Evolutionary conservation across 2,329 filamentous ascomycete genomes (phyloP).

Genomic region (Geosmithia morbida): DNA sequence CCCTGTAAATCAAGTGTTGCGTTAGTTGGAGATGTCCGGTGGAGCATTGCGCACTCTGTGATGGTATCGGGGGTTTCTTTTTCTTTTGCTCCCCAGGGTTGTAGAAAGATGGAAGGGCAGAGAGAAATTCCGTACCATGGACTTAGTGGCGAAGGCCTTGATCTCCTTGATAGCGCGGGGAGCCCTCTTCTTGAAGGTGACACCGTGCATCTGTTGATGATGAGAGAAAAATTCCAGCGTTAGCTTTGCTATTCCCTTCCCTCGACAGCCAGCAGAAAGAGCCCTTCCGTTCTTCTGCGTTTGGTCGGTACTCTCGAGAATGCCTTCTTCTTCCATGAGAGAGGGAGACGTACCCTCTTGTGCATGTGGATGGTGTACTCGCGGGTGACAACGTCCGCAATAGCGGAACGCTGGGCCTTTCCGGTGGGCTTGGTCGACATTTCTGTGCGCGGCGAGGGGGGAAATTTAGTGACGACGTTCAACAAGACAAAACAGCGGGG

Average conservation of each 20-base stretch:
- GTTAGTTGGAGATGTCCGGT: neutral
- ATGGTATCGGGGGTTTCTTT: neutral
- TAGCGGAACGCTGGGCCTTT: slow-evolving; percentile 65
- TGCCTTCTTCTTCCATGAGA: neutral
- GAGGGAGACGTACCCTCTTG: slow-evolving; percentile 51
- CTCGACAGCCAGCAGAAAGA: slow-evolving; percentile 1
- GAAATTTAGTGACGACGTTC: neutral
- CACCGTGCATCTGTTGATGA: slow-evolving; percentile 77
- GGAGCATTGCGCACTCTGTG: too few relatives aligned
- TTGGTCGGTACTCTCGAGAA: neutral
- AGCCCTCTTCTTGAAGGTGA: slow-evolving; percentile 99
- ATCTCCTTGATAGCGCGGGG: slow-evolving; percentile 99
- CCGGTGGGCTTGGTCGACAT: slow-evolving; percentile 27
- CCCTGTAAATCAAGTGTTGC: slow-evolving; percentile 41
- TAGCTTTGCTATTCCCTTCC: slow-evolving; percentile 4
- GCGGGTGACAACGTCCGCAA: slow-evolving; percentile 96
- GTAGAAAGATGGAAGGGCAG: neutral
- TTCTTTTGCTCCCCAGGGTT: neutral
- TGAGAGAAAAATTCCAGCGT: slow-evolving; percentile 3
- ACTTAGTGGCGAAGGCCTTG: slow-evolving; percentile 78
- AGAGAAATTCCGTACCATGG: slow-evolving; percentile 63
- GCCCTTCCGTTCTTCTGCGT: neutral
- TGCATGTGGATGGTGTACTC: slow-evolving; percentile 99
- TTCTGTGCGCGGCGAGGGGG: slow-evolving; percentile 11
- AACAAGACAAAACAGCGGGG: neutral